Evolutionary conservation across 2,329 filamentous ascomycete genomes (phyloP).

Genomic region (Nemania serpens): DNA sequence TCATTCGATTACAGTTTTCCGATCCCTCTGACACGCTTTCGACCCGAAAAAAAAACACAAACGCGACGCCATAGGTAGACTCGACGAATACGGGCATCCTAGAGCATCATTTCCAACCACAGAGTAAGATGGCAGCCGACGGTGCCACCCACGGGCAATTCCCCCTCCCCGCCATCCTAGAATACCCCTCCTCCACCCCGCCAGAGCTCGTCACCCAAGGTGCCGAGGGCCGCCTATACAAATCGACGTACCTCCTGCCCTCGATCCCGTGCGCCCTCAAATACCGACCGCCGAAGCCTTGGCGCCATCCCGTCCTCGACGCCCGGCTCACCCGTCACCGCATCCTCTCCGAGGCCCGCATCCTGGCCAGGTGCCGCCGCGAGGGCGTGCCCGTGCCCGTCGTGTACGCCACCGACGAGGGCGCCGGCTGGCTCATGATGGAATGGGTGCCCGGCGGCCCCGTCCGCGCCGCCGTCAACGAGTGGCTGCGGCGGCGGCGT

Average conservation of each 20-base stretch:
- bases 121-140: slow-evolving; percentile 21
- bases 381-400: slow-evolving; percentile 84
- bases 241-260: slow-evolving; percentile 76
- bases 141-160: slow-evolving; percentile 37
- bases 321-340: slow-evolving; percentile 83
- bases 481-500: slow-evolving; percentile 62
- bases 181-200: slow-evolving; percentile 60
- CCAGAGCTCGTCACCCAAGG: slow-evolving; percentile 84
- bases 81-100: background rate
- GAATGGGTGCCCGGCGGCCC: slow-evolving; percentile 82
- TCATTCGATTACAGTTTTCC: no score
- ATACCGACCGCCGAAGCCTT: slow-evolving; percentile 87
- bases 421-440: slow-evolving; percentile 74
- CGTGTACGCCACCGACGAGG: slow-evolving; percentile 71
- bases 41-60: no score
- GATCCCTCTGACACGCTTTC: no score
- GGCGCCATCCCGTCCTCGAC: slow-evolving; percentile 89
- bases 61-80: background rate
- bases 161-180: slow-evolving; percentile 68
- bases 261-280: slow-evolving; percentile 78
- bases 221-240: slow-evolving; percentile 93
- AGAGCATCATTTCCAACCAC: background rate
- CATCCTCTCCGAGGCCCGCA: slow-evolving; percentile 85
- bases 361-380: slow-evolving; percentile 76
- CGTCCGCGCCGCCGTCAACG: slow-evolving; percentile 71